Evolutionary conservation across 108 stramenopile species (phyloP).

Genomic region (Cyclotella cryptica): DNA sequence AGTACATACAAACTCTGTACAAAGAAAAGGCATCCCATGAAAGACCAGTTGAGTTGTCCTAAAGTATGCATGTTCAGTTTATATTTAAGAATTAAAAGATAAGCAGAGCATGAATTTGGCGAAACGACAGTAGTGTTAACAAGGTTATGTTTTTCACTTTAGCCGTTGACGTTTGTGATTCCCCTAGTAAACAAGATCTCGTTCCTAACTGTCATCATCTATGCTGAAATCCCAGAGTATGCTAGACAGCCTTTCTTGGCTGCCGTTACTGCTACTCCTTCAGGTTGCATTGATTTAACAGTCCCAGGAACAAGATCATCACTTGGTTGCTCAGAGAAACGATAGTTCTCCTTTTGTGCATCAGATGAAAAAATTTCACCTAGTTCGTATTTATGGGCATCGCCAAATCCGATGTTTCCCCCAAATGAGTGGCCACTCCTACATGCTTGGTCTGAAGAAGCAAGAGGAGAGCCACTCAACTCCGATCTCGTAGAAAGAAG

Average conservation of each 20-base stretch:
- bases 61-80: no score
- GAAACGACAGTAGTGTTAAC: no score
- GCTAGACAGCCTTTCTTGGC: constrained; percentile 19
- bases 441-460: background rate
- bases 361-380: constrained; percentile 18
- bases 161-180: no score
- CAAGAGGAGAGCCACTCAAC: constrained; percentile 33
- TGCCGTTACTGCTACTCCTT: background rate
- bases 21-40: no score
- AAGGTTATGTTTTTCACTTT: no score
- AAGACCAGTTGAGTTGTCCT: no score
- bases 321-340: constrained; percentile 35
- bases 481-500: constrained; percentile 47
- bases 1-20: no score
- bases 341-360: constrained; percentile 39
- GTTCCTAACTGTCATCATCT: background rate
- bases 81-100: no score
- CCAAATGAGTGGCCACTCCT: constrained; percentile 4
- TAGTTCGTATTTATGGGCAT: constrained; percentile 30
- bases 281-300: constrained; percentile 11
- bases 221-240: constrained; percentile 29
- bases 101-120: no score
- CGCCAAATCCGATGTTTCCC: constrained; percentile 48
- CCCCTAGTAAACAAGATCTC: background rate
- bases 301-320: constrained; percentile 36